These are phyloP conservation scores for Cymbopogon flexuosus DNA, from an alignment of 202 grass and related monocot species.

Conservation along the genomic window DNA sequence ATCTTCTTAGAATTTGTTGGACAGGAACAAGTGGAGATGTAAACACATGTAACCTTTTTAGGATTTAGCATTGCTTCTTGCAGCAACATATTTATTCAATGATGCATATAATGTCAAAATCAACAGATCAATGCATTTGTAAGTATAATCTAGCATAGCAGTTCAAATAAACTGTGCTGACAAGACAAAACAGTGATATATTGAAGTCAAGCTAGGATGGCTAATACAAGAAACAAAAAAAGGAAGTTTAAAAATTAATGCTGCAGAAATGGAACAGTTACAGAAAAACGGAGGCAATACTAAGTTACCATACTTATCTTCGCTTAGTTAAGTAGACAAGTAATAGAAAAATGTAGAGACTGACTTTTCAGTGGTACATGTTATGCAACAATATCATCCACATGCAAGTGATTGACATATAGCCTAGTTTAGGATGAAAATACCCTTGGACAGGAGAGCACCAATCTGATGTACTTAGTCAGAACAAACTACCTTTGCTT, in stretches of 20 bases:
- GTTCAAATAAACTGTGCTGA: neutral
- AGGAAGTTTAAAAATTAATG: neutral
- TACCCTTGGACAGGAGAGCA: neutral
- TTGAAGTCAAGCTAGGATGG: neutral
- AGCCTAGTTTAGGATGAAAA: slow-evolving; percentile 19
- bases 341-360: neutral
- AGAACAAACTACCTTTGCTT: slow-evolving; percentile 45
- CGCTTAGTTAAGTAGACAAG: neutral
- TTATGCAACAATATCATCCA: slow-evolving; percentile 5
- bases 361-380: neutral
- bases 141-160: neutral
- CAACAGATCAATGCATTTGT: slow-evolving; percentile 3
- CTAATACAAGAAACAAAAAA: neutral
- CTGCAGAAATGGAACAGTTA: neutral
- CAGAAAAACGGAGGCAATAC: neutral
- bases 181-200: neutral
- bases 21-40: neutral
- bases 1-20: neutral
- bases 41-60: neutral
- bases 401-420: neutral
- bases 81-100: neutral
- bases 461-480: slow-evolving; percentile 1
- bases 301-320: neutral
- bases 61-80: neutral
- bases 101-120: neutral